Evolutionary conservation across 257 asterid species (phyloP).

Genomic region (Anisodus tanguticus): DNA sequence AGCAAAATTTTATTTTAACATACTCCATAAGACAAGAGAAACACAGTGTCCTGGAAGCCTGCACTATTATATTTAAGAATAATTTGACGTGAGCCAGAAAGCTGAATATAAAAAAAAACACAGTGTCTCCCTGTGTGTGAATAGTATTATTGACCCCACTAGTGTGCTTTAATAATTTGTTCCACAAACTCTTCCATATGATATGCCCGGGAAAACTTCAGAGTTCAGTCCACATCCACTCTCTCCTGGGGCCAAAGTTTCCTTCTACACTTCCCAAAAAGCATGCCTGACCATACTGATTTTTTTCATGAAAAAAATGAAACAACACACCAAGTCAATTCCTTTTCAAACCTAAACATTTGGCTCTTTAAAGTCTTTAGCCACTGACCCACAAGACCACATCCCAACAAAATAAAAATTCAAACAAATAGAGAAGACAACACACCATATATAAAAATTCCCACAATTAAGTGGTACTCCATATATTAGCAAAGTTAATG

Average conservation of each 20-base stretch:
- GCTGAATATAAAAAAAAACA: background rate
- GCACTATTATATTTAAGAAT: no score
- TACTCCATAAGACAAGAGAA: no score
- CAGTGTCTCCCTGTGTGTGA: background rate
- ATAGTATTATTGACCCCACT: constrained; percentile 21
- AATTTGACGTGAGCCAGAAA: no score
- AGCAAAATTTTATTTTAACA: background rate
- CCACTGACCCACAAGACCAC: constrained; percentile 26
- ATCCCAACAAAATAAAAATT: background rate
- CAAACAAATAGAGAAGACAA: background rate
- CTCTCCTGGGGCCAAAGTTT: constrained; percentile 21
- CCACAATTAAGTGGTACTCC: constrained; percentile 22
- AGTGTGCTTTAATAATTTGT: constrained; percentile 6
- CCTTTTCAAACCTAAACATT: constrained; percentile 28
- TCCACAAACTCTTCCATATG: constrained; percentile 26
- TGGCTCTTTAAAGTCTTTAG: constrained; percentile 31
- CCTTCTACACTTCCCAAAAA: constrained; percentile 37
- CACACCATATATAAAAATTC: background rate
- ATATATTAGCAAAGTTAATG: constrained; percentile 8
- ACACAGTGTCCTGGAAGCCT: no score
- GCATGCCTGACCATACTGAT: constrained; percentile 28
- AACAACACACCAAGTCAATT: background rate
- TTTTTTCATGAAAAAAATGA: background rate
- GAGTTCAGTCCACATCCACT: constrained; percentile 37
- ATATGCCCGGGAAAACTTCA: background rate